Conservation (phyloP, 305 asterid species). For the Solanum hybrid region DNA sequence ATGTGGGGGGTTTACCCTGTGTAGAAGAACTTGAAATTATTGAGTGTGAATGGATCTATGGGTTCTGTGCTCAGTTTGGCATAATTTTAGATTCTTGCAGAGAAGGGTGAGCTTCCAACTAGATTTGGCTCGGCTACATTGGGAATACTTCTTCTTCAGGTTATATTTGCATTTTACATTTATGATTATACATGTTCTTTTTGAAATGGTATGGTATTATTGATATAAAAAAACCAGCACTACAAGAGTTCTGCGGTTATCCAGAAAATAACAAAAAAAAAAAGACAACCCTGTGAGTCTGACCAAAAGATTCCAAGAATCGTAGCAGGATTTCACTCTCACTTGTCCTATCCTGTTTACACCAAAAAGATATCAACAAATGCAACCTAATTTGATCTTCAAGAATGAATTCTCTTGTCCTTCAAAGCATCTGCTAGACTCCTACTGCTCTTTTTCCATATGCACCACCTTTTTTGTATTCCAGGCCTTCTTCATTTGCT, state of each 20-base stretch:
- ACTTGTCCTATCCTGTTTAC: neutral
- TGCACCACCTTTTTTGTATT: neutral
- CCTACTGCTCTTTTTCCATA: neutral
- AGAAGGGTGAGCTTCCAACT: conserved; percentile 96
- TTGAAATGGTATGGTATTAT: neutral
- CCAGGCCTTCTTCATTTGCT: neutral
- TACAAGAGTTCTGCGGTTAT: neutral
- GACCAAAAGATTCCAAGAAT: neutral
- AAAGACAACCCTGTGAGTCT: neutral
- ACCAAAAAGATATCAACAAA: neutral
- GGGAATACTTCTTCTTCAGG: conserved; percentile 95
- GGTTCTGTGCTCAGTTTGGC: conserved; percentile 31
- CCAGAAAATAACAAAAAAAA: neutral
- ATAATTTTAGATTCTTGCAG: conserved; percentile 85
- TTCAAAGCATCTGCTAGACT: neutral
- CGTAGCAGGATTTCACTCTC: neutral
- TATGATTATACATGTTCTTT: neutral
- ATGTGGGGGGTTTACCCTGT: neutral
- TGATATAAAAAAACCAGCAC: neutral
- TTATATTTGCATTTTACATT: conserved; percentile 17
- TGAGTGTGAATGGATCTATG: neutral
- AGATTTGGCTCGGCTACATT: conserved; percentile 96
- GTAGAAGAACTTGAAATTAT: neutral
- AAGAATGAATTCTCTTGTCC: neutral
- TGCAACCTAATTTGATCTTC: neutral